Percentiles rank a stretch among this genome's conserved stretches.
phyloP scores from a whole-genome alignment of 192 early-diverging fungal species.

The Rhizoclosmatium globosum region DNA sequence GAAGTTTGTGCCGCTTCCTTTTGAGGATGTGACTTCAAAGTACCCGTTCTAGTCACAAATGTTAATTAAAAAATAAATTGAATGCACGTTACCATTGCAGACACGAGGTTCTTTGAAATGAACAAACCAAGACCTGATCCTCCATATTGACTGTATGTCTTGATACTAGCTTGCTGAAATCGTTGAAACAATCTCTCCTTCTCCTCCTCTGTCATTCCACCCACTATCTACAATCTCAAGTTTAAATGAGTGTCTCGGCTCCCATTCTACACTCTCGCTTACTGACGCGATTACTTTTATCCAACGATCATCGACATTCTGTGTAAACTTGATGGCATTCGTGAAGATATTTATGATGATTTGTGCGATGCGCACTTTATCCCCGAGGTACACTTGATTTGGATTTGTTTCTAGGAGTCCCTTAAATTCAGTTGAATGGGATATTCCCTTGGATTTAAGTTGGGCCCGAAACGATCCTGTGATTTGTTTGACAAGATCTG shows the following conservation, averaged over 20 bases:
- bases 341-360: slow-evolving; percentile 59
- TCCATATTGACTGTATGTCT: slow-evolving; percentile 40
- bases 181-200: slow-evolving; percentile 43
- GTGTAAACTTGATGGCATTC: slow-evolving; percentile 67
- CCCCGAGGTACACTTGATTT: slow-evolving; percentile 57
- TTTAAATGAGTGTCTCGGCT: slow-evolving; percentile 32
- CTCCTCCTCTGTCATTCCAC: slow-evolving; percentile 61
- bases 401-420: slow-evolving; percentile 46
- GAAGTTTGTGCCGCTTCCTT: slow-evolving; percentile 7
- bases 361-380: slow-evolving; percentile 56
- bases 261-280: neutral
- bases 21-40: neutral
- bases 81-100: slow-evolving; percentile 48
- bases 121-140: slow-evolving; percentile 56
- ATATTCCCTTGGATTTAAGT: slow-evolving; percentile 25
- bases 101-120: slow-evolving; percentile 52
- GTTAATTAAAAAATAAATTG: too few relatives aligned
- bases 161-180: slow-evolving; percentile 11
- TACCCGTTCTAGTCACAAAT: neutral
- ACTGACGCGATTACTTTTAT: neutral
- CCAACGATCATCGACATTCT: slow-evolving; percentile 32
- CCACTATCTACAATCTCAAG: slow-evolving; percentile 49
- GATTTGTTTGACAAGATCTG: slow-evolving; percentile 32
- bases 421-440: slow-evolving; percentile 47
- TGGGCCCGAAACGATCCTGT: slow-evolving; percentile 42